Conservation (phyloP, 2,329 filamentous ascomycete species). For the Tolypocladium tropicale region DNA sequence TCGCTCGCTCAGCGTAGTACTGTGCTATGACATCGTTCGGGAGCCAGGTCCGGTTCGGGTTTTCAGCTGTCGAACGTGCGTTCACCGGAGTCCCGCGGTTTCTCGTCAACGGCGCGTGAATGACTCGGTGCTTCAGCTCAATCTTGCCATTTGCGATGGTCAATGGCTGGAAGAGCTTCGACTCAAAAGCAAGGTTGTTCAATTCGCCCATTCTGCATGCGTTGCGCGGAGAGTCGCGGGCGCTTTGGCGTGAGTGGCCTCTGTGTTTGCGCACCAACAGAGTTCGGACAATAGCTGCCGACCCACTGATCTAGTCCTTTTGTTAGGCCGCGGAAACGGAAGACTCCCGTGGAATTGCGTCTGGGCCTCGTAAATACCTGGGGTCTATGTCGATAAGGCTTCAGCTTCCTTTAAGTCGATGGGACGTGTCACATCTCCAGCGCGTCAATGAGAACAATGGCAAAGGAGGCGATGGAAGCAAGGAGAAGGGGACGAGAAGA, state of each 20-base stretch:
- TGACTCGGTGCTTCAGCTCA: constrained; percentile 38
- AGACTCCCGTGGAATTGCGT: background rate
- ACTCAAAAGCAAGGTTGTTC: constrained; percentile 2
- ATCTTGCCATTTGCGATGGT: constrained; percentile 30
- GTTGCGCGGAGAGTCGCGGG: too few relatives aligned
- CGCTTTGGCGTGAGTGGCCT: too few relatives aligned
- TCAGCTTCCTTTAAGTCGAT: background rate
- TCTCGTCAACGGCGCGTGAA: constrained; percentile 44
- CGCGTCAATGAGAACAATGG: background rate
- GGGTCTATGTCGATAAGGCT: background rate
- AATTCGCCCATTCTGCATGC: background rate
- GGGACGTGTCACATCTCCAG: background rate
- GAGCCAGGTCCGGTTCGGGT: constrained; percentile 37
- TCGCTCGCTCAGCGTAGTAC: constrained; percentile 34
- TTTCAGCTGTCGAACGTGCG: constrained; percentile 29
- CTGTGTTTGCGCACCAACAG: background rate
- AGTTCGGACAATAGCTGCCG: background rate
- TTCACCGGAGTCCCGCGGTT: constrained; percentile 37
- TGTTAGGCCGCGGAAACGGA: background rate
- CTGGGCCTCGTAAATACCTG: background rate
- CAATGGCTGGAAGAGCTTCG: constrained; percentile 21
- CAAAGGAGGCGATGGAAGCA: background rate
- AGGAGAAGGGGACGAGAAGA: background rate
- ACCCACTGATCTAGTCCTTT: background rate
- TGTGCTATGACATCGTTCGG: constrained; percentile 27